phyloP scores from a whole-genome alignment of 1,139 yeast genomes.

The Zygoascus sp. region DNA sequence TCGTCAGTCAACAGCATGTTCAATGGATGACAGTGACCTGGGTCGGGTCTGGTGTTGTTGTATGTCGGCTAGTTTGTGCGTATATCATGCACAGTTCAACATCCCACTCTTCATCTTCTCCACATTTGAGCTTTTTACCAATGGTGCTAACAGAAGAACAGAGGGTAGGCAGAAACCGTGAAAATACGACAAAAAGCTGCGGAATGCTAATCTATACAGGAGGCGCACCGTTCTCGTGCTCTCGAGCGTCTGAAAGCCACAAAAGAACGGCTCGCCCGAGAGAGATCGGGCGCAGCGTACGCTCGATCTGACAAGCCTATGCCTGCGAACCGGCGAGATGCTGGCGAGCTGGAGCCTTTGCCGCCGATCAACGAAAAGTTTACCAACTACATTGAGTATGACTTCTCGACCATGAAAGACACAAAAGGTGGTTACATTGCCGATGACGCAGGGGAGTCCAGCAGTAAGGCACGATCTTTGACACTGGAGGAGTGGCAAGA shows the following conservation, averaged over 20 bases:
- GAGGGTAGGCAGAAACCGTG: neutral
- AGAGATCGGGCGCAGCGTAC: slow-evolving; percentile 13
- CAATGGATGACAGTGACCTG: neutral
- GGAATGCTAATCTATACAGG: slow-evolving; percentile 35
- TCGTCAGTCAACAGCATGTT: neutral
- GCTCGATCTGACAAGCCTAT: slow-evolving; percentile 2
- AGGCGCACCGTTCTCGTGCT: slow-evolving; percentile 56
- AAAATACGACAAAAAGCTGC: neutral
- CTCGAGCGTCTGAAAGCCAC: slow-evolving; percentile 51
- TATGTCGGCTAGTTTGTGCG: neutral
- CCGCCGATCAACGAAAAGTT: slow-evolving; percentile 31
- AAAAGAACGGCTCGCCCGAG: slow-evolving; percentile 31
- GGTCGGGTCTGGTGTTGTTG: neutral
- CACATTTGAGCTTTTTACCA: too few relatives aligned
- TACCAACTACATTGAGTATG: slow-evolving; percentile 78
- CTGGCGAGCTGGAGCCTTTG: slow-evolving; percentile 19
- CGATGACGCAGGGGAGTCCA: slow-evolving; percentile 39
- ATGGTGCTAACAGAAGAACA: slow-evolving; percentile 7
- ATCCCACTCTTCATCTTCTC: neutral
- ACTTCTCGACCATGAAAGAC: slow-evolving; percentile 85
- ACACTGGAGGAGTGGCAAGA: slow-evolving; percentile 76
- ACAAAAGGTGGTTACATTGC: slow-evolving; percentile 79
- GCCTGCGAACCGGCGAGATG: slow-evolving; percentile 19
- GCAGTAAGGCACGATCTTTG: slow-evolving; percentile 37
- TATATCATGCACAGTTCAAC: neutral